phyloP scores from a whole-genome alignment of 805 yeast species.

The Jamesozyma jinghongensis region DNA sequence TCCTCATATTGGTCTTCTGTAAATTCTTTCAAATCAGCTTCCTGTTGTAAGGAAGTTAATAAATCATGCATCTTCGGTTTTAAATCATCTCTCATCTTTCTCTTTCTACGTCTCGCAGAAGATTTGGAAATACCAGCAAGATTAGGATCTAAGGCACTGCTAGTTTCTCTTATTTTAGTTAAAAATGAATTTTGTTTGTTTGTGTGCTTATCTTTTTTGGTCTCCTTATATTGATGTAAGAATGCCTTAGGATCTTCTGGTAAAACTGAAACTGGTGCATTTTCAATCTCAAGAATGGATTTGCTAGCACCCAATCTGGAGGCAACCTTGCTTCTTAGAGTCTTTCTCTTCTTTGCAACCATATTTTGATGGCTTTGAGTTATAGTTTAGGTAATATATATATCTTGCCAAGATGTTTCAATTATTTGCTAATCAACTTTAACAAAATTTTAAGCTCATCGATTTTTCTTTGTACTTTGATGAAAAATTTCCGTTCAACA shows the following conservation, averaged over 20 bases:
- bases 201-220: conserved; percentile 45
- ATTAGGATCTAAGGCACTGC: conserved; percentile 15
- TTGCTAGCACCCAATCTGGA: conserved; percentile 16
- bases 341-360: conserved; percentile 42
- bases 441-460: conserved; percentile 4
- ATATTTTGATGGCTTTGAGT: conserved; percentile 10
- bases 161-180: conserved; percentile 14
- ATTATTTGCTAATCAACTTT: no score
- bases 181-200: conserved; percentile 32
- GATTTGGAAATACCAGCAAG: conserved; percentile 55
- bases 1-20: conserved; percentile 5
- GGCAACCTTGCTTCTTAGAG: conserved; percentile 36
- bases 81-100: conserved; percentile 51
- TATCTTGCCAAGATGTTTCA: conserved; percentile 1
- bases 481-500: background rate
- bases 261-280: conserved; percentile 7
- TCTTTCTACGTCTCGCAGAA: conserved; percentile 52
- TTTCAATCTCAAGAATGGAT: conserved; percentile 4
- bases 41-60: conserved; percentile 40
- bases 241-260: conserved; percentile 37
- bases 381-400: background rate
- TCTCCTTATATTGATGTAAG: conserved; percentile 42
- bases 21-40: conserved; percentile 16
- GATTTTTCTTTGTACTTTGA: background rate
- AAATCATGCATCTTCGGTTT: conserved; percentile 62